phyloP scores from a whole-genome alignment of 2,329 filamentous ascomycete species.

The Penicillium sp. region DNA sequence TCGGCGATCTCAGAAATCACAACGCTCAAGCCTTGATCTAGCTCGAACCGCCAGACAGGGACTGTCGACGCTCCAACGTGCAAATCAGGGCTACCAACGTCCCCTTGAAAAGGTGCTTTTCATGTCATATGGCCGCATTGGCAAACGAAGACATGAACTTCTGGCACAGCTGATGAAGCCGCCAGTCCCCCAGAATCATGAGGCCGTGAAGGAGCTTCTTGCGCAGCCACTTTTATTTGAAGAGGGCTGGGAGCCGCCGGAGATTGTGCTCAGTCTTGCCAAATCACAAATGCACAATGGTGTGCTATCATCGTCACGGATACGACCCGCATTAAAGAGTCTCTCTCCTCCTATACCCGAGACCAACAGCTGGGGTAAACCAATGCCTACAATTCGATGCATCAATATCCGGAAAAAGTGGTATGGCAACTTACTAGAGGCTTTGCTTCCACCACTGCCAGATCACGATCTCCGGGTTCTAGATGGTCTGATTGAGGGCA shows the following conservation, averaged over 20 bases:
- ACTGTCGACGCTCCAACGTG: conserved; percentile 44
- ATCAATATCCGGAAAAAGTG: conserved; percentile 34
- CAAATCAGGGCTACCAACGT: conserved; percentile 51
- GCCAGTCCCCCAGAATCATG: conserved; percentile 20
- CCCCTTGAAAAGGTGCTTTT: conserved; percentile 49
- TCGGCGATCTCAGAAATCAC: conserved; percentile 8
- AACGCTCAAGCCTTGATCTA: conserved; percentile 15
- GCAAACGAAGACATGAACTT: conserved; percentile 47
- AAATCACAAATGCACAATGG: conserved; percentile 30
- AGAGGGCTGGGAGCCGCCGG: conserved; percentile 33
- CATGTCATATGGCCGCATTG: conserved; percentile 53
- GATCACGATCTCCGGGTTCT: conserved; percentile 31
- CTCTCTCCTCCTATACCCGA: conserved; percentile 29
- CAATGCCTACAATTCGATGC: conserved; percentile 25
- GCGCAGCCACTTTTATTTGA: conserved; percentile 15
- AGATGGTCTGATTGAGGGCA: conserved; percentile 29
- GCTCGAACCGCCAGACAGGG: conserved; percentile 26
- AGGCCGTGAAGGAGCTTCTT: conserved; percentile 16
- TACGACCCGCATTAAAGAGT: conserved; percentile 21
- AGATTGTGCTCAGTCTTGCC: conserved; percentile 28
- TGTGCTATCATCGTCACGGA: conserved; percentile 19
- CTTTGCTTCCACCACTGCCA: conserved; percentile 37
- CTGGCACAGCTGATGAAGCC: conserved; percentile 31
- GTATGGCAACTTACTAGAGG: conserved; percentile 29
- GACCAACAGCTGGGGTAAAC: conserved; percentile 33